Evolutionary conservation across 2,329 filamentous ascomycete genomes (phyloP), one percentile per base, ranked within the genome.

Genomic region (Aspergillus latus): DNA sequence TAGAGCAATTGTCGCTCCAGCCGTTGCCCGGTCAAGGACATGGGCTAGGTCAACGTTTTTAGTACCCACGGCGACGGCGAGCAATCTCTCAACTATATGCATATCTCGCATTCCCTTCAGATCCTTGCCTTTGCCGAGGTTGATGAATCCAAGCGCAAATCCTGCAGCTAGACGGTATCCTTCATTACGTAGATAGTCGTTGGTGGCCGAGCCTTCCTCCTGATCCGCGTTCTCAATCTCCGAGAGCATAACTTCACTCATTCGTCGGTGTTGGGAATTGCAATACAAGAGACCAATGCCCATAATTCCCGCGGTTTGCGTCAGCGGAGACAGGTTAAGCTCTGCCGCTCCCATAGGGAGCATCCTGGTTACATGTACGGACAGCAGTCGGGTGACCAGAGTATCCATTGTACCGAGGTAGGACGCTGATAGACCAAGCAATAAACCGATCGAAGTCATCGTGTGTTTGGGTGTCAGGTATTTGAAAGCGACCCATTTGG

Each of bases 391-490:
- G 7, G 94, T 97, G 59, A 97, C 93, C 29, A 97, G 81, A 1
- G 90, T 94, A 71, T 99, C 94, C 93, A 97, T 97, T 2, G 92
- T 97, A 1, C 95, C 94, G 63, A 97, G 82, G 69, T 96, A 96
- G 1, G 94, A 97, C 28, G 90, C 94, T 7, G 94, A 92, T 15
- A 99, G 80, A 1, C 94, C 94, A 0, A 99, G 80, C 2, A 99
- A 81, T n/a, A 99, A 80, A 8, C 94, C 94, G 53, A 99, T 93
- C 0, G 94, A 97, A 26, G 94, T 97, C 94, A 99, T 99, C 28
- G 92, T 96, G 73, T 99, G 95, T 68, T 99, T 99, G 1, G 94
- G 93, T 0, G 94, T 99, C n/a, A 99, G 79, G 65, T 99, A 99
- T 69, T 97, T 97, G 82, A 97, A 99, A 7, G 92, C 93, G 43